These are phyloP conservation scores for Backusella macrospora DNA, from an alignment of 192 early-diverging fungal species.

Conservation along the genomic window DNA sequence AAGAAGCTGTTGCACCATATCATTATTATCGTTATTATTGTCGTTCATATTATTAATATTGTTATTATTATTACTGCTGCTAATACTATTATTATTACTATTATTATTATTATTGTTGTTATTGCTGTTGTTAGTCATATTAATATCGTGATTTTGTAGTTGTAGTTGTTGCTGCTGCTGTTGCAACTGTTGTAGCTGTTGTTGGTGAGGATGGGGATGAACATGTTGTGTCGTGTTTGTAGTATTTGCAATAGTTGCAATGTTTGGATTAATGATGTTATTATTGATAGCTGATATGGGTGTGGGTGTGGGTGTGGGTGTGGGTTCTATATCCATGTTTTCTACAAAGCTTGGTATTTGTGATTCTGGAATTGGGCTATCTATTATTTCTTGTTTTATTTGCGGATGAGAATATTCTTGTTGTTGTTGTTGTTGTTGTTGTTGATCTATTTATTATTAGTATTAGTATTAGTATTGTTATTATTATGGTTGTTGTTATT, in stretches of 20 bases:
- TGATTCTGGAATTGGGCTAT: not conserved
- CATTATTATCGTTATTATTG: not conserved
- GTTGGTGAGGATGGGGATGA: not conserved
- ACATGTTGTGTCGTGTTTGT: not conserved
- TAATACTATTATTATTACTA: too few species aligned
- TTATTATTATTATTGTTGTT: not conserved
- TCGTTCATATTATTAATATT: not conserved
- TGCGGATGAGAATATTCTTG: too few species aligned
- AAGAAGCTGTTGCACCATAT: not conserved
- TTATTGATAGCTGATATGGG: not conserved
- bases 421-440: not conserved
- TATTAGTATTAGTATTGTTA: not conserved
- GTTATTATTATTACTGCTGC: slow-evolving; percentile 5
- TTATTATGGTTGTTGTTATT: not conserved
- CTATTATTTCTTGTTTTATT: slow-evolving; percentile 6
- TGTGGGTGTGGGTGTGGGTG: not conserved
- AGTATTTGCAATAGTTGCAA: not conserved
- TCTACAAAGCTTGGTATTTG: not conserved
- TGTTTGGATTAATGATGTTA: not conserved
- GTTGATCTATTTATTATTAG: not conserved
- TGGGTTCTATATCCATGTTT: not conserved
- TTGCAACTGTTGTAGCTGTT: not conserved
- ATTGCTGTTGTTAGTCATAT: not conserved
- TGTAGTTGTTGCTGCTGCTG: slow-evolving; percentile 1
- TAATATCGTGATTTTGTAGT: not conserved